Base-by-base conservation (phyloP, 2,329 filamentous ascomycete species). In the Fusarium sarcochroum region DNA sequence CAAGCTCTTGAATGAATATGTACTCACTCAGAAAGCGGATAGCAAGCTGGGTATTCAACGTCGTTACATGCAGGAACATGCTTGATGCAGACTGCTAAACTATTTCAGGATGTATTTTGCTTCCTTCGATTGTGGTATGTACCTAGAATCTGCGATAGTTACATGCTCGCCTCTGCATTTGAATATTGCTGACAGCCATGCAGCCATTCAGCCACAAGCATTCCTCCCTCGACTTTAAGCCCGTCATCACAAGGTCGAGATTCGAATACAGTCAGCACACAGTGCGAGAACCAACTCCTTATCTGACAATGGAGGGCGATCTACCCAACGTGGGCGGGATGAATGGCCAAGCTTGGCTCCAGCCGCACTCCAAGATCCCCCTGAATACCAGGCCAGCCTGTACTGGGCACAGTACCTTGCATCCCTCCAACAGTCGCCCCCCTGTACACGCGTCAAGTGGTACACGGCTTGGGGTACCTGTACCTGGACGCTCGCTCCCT, bases 321-420 rank as follows among this genome's bases (percentile, higher is more conserved):
- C 71, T 75, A 17, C 49, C 68, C 73, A 73, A 78, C 76, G 76
- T 78, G 76, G 76, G 75, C 57, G 54, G 52, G 61, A 73, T 78
- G 76, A 78, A 78, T 78, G 76, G 76, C 47, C 63, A 75, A 67
- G 69, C 68, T 66, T 68, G 56, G 67, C 54, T 65, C 50, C 37
- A 35, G 32, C 48, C 49, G 25, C 46, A 46, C 52, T 58, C 30
- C 37, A 46, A 47, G 49, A 55, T 66, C 52, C 71, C 68, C 71
- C 68, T 74, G 72, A 71, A 66, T 62, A 66, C 47, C n/a, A 35
- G 63, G 42, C 37, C 34, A 15, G 48, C 38, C 37, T 48, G 58
- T 48, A 45, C 58, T 40, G 57, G 70, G 63, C 49, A 52, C 50
- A 52, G 66, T 67, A 69, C 70, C 61, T 66, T 58, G 65, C 25